These are phyloP conservation scores for Lasiodiplodia gonubiensis DNA, from an alignment of 2,329 filamentous ascomycete species.

Conservation along the genomic window DNA sequence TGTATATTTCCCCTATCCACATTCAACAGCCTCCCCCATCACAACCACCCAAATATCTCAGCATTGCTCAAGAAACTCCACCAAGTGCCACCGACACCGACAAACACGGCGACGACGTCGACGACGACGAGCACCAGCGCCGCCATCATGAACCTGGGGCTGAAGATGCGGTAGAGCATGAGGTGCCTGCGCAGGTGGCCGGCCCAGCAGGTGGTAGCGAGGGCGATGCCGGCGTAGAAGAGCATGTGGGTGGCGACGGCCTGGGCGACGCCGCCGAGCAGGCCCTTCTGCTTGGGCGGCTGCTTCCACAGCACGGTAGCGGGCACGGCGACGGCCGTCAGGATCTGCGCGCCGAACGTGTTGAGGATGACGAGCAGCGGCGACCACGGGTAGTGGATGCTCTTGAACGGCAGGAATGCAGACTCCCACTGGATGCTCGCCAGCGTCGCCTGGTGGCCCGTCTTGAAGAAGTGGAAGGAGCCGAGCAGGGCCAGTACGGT, in stretches of 20 bases:
- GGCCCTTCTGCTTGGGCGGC: conserved; percentile 67
- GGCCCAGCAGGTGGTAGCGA: conserved; percentile 90
- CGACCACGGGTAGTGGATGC: conserved; percentile 86
- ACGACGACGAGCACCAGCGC: conserved; percentile 74
- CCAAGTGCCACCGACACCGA: conserved; percentile 76
- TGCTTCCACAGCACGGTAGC: conserved; percentile 89
- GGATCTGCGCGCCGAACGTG: conserved; percentile 85
- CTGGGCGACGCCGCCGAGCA: conserved; percentile 73
- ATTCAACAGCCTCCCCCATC: background rate
- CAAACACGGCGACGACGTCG: conserved; percentile 73
- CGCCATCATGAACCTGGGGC: conserved; percentile 86
- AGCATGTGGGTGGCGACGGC: conserved; percentile 76
- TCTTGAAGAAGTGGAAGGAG: conserved; percentile 96
- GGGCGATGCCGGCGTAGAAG: conserved; percentile 81
- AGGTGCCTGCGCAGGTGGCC: conserved; percentile 86
- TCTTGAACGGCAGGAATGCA: conserved; percentile 86
- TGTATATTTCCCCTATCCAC: background rate
- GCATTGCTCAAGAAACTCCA: conserved; percentile 78
- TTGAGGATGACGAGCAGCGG: conserved; percentile 83
- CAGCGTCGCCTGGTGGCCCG: conserved; percentile 89
- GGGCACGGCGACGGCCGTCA: conserved; percentile 80
- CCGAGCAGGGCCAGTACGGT: conserved; percentile 85
- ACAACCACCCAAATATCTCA: conserved; percentile 76
- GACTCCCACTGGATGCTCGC: conserved; percentile 94
- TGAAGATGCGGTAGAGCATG: conserved; percentile 96